Evolutionary conservation across 768 basidiomycete genomes (phyloP), one percentile per base, ranked within the genome.

Genomic region (Favolaschia claudopus): DNA sequence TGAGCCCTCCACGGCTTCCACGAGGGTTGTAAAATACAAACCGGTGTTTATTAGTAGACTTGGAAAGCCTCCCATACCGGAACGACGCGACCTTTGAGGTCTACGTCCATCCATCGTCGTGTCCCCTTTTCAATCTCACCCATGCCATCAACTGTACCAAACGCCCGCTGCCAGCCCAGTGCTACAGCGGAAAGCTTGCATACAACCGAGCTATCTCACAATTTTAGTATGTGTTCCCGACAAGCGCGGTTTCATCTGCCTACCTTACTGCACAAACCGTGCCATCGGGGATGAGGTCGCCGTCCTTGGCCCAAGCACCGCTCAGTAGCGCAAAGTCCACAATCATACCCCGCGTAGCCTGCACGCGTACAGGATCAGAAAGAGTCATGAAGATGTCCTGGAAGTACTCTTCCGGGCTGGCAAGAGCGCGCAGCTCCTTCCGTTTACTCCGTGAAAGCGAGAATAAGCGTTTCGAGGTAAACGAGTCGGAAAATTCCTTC

Each of bases 301-400:
- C 74, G 8, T 73, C 65, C 60, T 69, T 71, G 4, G 77, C 70
- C 89, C 89, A 91, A 37, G 86, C 65, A 15, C 89, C 89, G 52
- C 80, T 84, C 24, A 89, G 58, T 66, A 90, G 58, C 12, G 89
- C 89, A 58, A 89, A 81, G 70, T 91, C 89, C 7, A 90, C 83
- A 43, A 91, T 69, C 78, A 86, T 83, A 2, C 89, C 89, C 44
- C 77, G 78, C 17, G 88, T 89, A 25, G 83, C 77, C n/a, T 65
- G 66, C 15, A 82, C 70, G 53, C 87, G 74, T 42, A 78, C 76
- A 32, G 73, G 73, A 8, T 71, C 55, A n/a, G 71, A 64, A 20
- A 85, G 64, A 37, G 67, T 53, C 46, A 78, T 68, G 61, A 87
- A 91, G 29, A 79, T 72, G 22, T 72, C 68, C 71, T 89, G 89